These are phyloP conservation scores for Candida taoyuanica DNA, from an alignment of 805 yeast genomes.

Conservation along the genomic window DNA sequence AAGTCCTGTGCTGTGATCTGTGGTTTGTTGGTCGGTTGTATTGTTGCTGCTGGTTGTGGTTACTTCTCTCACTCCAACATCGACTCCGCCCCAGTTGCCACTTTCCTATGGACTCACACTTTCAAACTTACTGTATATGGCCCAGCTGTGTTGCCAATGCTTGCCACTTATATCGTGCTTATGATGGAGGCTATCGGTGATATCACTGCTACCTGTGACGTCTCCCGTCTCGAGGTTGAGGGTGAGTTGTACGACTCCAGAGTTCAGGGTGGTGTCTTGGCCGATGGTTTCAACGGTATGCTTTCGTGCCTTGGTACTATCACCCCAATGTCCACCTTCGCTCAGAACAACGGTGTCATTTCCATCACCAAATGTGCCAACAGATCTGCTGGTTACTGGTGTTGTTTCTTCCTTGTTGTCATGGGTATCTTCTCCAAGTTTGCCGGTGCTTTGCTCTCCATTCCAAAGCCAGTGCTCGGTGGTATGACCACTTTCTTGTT, in stretches of 20 bases:
- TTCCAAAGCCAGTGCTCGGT: constrained; percentile 76
- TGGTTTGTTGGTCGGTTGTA: constrained; percentile 83
- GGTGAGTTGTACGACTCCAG: constrained; percentile 79
- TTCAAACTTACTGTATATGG: constrained; percentile 74
- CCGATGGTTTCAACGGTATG: constrained; percentile 80
- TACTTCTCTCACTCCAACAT: constrained; percentile 61
- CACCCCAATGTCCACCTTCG: constrained; percentile 90
- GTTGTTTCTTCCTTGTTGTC: constrained; percentile 70
- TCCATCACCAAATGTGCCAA: constrained; percentile 90
- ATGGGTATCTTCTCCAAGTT: constrained; percentile 89
- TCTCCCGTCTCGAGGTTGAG: constrained; percentile 77
- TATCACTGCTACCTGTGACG: constrained; percentile 91
- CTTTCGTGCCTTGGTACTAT: constrained; percentile 74
- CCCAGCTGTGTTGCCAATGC: constrained; percentile 79
- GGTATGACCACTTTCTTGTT: constrained; percentile 85
- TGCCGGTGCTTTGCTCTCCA: constrained; percentile 83
- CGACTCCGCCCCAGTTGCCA: constrained; percentile 70
- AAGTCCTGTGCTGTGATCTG: constrained; percentile 88
- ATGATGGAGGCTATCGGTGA: constrained; percentile 96
- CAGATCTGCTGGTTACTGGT: constrained; percentile 74
- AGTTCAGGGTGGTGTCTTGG: constrained; percentile 88
- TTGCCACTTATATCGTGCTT: constrained; percentile 75
- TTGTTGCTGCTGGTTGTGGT: constrained; percentile 87
- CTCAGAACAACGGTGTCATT: constrained; percentile 94
- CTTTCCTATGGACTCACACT: constrained; percentile 86